Evolutionary conservation across 2,329 filamentous ascomycete species (phyloP), one percentile per base, ranked within the genome.

Genomic region (Botrytis sinoallii): DNA sequence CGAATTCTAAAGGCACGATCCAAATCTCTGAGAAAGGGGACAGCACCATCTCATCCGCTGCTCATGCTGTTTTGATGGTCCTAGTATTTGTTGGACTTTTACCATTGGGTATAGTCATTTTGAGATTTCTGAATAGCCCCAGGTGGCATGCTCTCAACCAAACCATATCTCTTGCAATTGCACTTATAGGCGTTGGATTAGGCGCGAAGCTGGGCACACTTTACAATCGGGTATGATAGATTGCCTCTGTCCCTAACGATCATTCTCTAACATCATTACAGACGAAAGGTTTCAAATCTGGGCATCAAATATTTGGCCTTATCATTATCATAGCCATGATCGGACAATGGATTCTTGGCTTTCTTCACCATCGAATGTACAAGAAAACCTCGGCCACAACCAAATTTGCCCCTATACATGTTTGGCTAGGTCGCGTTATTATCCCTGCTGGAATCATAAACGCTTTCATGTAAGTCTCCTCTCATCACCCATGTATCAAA

Each of bases 221-320:
- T 74, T 90, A 90, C 75, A 86, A 88, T 73, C 83, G 88, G 77
- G 89, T 90, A 83, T 81, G 86, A 81, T 32, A 20, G 1, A n/a
- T n/a, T 57, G 29, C 48, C 59, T 64, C n/a, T 9, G 25, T 52
- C 3, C 10, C 9, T 55, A 25, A 22, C 12, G 12, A 2, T 29
- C 42, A 59, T 32, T 14, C 5, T 66, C 44, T 72, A 57, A 72
- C 25, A 69, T 76, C 40, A 60, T 9, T 73, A 67, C 74, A 89
- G 86, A 87, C 88, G 29, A 86, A 85, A 68, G 81, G 82, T 16
- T 88, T 89, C 80, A 84, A 84, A 63, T 84, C 84, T 1, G 81
- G 84, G 14, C 89, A 91, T 77, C 89, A 91, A 78, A 83, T 91
- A 68, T 82, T 91, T 73, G 89, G 89, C 14, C 83, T 89, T 73